These are phyloP conservation scores for Aspergillus hortae DNA, from an alignment of 2,329 filamentous ascomycete species.

Conservation along the genomic window DNA sequence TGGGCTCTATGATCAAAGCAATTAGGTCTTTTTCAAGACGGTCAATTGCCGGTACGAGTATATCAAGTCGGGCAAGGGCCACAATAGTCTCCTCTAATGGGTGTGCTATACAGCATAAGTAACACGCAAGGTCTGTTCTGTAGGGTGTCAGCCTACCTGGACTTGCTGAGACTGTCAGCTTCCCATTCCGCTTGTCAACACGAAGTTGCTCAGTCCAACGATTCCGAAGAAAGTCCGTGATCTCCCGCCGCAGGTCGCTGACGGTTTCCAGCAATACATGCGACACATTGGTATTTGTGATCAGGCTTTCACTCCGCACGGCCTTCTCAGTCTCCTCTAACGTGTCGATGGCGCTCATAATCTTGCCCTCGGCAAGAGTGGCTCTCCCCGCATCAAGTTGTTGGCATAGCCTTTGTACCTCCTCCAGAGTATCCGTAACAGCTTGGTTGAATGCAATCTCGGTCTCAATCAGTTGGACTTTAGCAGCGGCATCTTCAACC, in stretches of 20 bases:
- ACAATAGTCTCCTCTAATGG: conserved; percentile 29
- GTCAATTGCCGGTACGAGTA: conserved; percentile 27
- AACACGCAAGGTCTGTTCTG: background rate
- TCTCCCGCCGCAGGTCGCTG: conserved; percentile 62
- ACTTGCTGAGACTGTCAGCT: conserved; percentile 55
- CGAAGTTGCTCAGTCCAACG: conserved; percentile 69
- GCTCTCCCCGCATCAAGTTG: conserved; percentile 47
- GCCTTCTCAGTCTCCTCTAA: conserved; percentile 43
- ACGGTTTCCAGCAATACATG: conserved; percentile 62
- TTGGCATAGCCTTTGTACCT: conserved; percentile 49
- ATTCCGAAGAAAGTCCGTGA: conserved; percentile 63
- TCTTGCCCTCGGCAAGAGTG: conserved; percentile 42
- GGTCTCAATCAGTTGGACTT: conserved; percentile 53
- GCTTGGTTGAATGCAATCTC: conserved; percentile 60
- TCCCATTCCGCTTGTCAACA: conserved; percentile 55
- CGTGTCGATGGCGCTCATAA: conserved; percentile 47
- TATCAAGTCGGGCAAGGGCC: conserved; percentile 28
- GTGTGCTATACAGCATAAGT: conserved; percentile 13
- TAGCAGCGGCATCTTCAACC: conserved; percentile 58
- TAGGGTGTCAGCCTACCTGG: conserved; percentile 46
- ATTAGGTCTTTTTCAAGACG: conserved; percentile 33
- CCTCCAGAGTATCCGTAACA: conserved; percentile 49
- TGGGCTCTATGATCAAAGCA: conserved; percentile 28
- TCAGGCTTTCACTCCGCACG: conserved; percentile 25
- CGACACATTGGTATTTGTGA: conserved; percentile 36